A percentile compares a stretch with the other conserved stretches of the same genome.
Evolutionary conservation across 108 stramenopile genomes (phyloP).

Genomic region (Parmales sp.): DNA sequence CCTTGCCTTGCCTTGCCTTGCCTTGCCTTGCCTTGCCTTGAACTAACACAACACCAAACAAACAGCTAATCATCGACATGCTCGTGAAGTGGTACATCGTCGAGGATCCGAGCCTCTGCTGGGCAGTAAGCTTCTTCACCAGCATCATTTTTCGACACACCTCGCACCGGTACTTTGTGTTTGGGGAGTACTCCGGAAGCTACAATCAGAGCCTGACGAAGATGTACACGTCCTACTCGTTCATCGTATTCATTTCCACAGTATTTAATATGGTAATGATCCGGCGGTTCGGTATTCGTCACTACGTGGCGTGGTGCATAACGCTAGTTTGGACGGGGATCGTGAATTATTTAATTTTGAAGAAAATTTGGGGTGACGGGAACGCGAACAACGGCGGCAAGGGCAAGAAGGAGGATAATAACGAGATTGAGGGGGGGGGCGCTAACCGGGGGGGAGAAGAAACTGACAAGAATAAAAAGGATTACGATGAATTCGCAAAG

Average conservation of each 20-base stretch:
- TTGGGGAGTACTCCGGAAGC: constrained; percentile 57
- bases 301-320: constrained; percentile 44
- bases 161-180: constrained; percentile 54
- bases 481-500: too few species aligned
- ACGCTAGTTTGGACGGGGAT: constrained; percentile 62
- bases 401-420: too few species aligned
- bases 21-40: not conserved
- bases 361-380: constrained; percentile 48
- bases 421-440: too few species aligned
- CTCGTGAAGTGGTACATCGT: not conserved
- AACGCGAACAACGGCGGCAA: constrained; percentile 2
- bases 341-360: constrained; percentile 60
- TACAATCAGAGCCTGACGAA: constrained; percentile 39
- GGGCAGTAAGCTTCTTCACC: constrained; percentile 41
- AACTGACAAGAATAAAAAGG: too few species aligned
- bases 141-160: constrained; percentile 51
- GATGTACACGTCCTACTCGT: constrained; percentile 55
- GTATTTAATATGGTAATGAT: constrained; percentile 49
- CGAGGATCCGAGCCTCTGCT: constrained; percentile 40
- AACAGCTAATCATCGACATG: not conserved
- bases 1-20: not conserved
- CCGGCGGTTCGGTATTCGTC: constrained; percentile 13
- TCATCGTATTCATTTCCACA: constrained; percentile 49
- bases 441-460: too few species aligned
- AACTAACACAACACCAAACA: not conserved